phyloP scores from a whole-genome alignment of 345 rosid genomes.

The Raphanus raphanistrum region DNA sequence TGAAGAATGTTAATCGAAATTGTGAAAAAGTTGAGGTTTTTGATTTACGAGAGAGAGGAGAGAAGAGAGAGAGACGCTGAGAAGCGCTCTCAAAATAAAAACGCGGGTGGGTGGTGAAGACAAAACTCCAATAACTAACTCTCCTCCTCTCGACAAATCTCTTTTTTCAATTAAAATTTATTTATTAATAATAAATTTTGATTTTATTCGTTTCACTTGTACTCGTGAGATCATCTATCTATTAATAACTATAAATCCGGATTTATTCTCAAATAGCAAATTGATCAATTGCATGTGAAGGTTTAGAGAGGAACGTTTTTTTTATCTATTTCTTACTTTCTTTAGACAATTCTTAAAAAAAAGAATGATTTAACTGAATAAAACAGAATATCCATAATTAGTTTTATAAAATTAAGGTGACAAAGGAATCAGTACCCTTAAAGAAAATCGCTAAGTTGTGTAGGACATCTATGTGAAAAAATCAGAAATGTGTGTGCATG shows the following conservation, averaged over 20 bases:
- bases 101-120: constrained; percentile 30
- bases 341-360: constrained; percentile 28
- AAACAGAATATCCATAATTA: constrained; percentile 28
- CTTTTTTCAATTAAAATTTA: background rate
- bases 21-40: constrained; percentile 32
- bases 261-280: constrained; percentile 27
- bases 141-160: background rate
- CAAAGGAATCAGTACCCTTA: background rate
- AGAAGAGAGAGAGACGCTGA: constrained; percentile 32
- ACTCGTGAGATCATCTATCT: constrained; percentile 5
- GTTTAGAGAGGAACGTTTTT: constrained; percentile 13
- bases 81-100: constrained; percentile 34
- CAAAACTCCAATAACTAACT: constrained; percentile 26
- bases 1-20: constrained; percentile 29
- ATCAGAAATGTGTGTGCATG: constrained; percentile 11
- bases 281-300: constrained; percentile 23
- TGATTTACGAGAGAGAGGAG: constrained; percentile 34
- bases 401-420: background rate
- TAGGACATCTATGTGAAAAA: background rate
- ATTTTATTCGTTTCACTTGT: constrained; percentile 22
- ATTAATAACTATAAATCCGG: constrained; percentile 17
- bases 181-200: background rate
- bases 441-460: background rate
- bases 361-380: constrained; percentile 18
- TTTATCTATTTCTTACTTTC: constrained; percentile 25